Evolutionary conservation across 306 rosid species (phyloP).

Genomic region (Quercus rubra): DNA sequence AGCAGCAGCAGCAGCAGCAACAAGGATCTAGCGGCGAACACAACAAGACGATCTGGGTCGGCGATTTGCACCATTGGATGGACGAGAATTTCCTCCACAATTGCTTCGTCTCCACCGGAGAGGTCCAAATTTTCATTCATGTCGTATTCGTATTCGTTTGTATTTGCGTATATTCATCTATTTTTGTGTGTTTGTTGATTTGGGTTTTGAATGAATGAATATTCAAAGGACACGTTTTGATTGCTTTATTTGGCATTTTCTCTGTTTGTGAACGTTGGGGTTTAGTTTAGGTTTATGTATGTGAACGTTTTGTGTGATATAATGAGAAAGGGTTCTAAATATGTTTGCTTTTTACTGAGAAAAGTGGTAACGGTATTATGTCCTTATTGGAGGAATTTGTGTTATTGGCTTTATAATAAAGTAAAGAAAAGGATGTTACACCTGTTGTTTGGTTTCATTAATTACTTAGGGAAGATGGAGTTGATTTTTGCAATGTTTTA

Average conservation of each 20-base stretch:
- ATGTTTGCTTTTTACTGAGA: not conserved
- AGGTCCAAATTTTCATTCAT: slow-evolving; percentile 20
- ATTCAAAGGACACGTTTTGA: no score
- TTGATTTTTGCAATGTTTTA: not conserved
- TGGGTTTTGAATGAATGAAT: not conserved
- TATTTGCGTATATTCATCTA: no score
- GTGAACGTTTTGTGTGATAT: not conserved
- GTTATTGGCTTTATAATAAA: not conserved
- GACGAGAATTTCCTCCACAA: slow-evolving; percentile 82
- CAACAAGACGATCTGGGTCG: slow-evolving; percentile 88
- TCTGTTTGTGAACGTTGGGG: not conserved
- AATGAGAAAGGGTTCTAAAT: not conserved
- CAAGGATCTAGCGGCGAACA: slow-evolving; percentile 62
- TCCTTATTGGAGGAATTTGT: not conserved
- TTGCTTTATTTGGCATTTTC: no score
- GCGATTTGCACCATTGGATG: slow-evolving; percentile 95
- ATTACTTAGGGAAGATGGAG: not conserved
- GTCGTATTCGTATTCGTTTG: not conserved
- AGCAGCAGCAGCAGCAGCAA: slow-evolving; percentile 40
- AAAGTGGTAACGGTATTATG: not conserved
- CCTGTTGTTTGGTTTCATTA: no score
- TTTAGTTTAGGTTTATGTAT: not conserved
- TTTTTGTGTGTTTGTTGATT: not conserved
- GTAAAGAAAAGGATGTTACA: no score
- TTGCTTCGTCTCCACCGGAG: slow-evolving; percentile 77